A percentile compares a stretch with the other conserved stretches of the same genome.
phyloP scores from a whole-genome alignment of 2,329 filamentous ascomycete species.

The Helotiales sp. region DNA sequence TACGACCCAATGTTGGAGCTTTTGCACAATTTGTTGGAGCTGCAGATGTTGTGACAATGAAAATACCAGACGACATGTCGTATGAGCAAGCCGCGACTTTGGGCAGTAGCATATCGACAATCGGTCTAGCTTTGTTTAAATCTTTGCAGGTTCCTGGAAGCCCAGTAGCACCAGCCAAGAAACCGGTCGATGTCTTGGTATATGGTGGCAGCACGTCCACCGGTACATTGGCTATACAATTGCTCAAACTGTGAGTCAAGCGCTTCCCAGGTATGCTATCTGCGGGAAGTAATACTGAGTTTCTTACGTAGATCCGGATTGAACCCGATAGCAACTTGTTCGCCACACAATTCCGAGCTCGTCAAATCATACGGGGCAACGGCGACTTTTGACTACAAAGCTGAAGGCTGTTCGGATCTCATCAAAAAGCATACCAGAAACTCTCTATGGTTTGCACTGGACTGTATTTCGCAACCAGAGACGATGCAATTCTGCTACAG shows the following conservation, averaged over 20 bases:
- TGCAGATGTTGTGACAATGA: not conserved
- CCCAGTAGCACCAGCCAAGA: not conserved
- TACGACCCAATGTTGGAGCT: not conserved
- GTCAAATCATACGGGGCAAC: conserved; percentile 41
- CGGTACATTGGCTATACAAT: conserved; percentile 45
- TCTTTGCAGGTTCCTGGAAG: not conserved
- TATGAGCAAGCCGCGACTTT: not conserved
- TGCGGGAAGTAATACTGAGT: not conserved
- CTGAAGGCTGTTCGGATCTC: conserved; percentile 17
- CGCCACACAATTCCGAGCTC: conserved; percentile 37
- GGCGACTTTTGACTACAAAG: conserved; percentile 41
- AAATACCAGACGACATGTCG: not conserved
- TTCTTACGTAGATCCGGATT: not conserved
- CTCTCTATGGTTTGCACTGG: not conserved
- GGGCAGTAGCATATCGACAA: not conserved
- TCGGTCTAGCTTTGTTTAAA: not conserved
- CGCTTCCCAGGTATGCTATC: conserved; percentile 15
- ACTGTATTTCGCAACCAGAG: not conserved
- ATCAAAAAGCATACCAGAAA: not conserved
- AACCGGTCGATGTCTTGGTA: conserved; percentile 38
- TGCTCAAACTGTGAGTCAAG: conserved; percentile 37
- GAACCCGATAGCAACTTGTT: conserved; percentile 32
- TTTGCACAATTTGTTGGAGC: not conserved
- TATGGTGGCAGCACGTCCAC: conserved; percentile 44
- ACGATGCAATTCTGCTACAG: not conserved